Evolutionary conservation across 305 asterid genomes (phyloP), one percentile per base, ranked within the genome.

Genomic region (Fraxinus sp.): DNA sequence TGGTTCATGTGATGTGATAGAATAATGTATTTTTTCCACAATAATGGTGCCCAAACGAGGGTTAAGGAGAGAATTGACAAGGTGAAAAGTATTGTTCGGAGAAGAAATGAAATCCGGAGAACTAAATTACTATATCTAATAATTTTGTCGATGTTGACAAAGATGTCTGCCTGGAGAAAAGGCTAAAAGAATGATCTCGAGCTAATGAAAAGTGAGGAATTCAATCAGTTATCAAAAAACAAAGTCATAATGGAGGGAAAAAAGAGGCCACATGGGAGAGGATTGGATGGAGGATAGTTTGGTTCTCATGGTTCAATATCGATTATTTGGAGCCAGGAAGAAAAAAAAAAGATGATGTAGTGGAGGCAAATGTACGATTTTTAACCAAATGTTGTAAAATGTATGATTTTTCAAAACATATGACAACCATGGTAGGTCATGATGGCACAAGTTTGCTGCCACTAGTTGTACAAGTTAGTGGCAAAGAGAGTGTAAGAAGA

Each of bases 351-450:
- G 92, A 93, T 83, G 97, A 94, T 7, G 92, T 89, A 3, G 92
- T 89, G 81, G 90, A 89, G 43, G 89, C 77, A 83, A 87, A 91
- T 68, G 36, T 85, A 8, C 90, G 88, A 28, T 87, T 90, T 37
- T 16, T 91, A 77, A 81, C 36, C 14, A 87, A 70, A 64, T 91
- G 88, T 1, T 37, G 46, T 0, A 80, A 46, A 1, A 80, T 57
- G 11, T 93, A 91, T 75, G 93, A 94, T 90, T 91, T 79, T 92
- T 86, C 68, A 96, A 95, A 0, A 92, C 92, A 57, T 94, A 87
- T 62, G 93, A 93, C 76, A 95, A 94, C 2, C 98, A 93, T 26
- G 97, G 97, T 0, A 95, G 97, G 43, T 83, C 91, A 57, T 86
- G 84, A 28, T 92, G 85, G 98, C 97, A 52, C 83, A 83, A 5